Evolutionary conservation across 2,329 filamentous ascomycete genomes (phyloP).

Genomic region (Aaosphaeria pasadenensis): DNA sequence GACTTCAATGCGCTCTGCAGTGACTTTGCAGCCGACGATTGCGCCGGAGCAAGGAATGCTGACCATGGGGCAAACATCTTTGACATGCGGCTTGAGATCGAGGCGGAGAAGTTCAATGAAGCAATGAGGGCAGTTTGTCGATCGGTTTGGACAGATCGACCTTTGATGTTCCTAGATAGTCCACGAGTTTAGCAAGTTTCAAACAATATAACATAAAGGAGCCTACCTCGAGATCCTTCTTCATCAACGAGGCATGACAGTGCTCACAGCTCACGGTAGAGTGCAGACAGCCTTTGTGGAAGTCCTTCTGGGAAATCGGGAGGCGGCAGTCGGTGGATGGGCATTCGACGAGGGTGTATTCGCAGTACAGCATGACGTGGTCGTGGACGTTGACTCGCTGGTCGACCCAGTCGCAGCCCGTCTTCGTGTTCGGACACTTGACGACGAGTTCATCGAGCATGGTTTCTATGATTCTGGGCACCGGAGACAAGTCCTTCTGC

Average conservation of each 20-base stretch:
- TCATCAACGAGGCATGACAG: slow-evolving; percentile 53
- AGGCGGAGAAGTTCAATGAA: slow-evolving; percentile 39
- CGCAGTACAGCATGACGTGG: slow-evolving; percentile 61
- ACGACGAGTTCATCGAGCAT: slow-evolving; percentile 62
- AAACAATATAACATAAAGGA: neutral
- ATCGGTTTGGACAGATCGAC: slow-evolving; percentile 50
- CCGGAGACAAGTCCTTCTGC: slow-evolving; percentile 28
- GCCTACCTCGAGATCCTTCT: slow-evolving; percentile 52
- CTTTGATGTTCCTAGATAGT: slow-evolving; percentile 40
- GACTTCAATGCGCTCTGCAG: slow-evolving; percentile 38
- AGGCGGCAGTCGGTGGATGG: slow-evolving; percentile 49
- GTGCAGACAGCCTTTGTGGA: slow-evolving; percentile 54
- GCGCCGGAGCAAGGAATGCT: slow-evolving; percentile 43
- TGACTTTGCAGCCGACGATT: slow-evolving; percentile 42
- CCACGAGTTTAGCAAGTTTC: slow-evolving; percentile 27
- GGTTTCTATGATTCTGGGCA: slow-evolving; percentile 56
- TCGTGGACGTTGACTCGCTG: slow-evolving; percentile 57
- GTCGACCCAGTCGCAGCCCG: slow-evolving; percentile 54
- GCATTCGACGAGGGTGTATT: slow-evolving; percentile 54
- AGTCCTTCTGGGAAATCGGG: slow-evolving; percentile 54
- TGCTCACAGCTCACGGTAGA: slow-evolving; percentile 50
- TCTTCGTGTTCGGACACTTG: slow-evolving; percentile 54
- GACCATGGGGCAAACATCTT: slow-evolving; percentile 41
- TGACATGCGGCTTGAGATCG: slow-evolving; percentile 41
- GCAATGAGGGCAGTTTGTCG: slow-evolving; percentile 44